Conservation (phyloP, 805 yeast genomes). For the Wickerhamomyces kurtzmanii region DNA sequence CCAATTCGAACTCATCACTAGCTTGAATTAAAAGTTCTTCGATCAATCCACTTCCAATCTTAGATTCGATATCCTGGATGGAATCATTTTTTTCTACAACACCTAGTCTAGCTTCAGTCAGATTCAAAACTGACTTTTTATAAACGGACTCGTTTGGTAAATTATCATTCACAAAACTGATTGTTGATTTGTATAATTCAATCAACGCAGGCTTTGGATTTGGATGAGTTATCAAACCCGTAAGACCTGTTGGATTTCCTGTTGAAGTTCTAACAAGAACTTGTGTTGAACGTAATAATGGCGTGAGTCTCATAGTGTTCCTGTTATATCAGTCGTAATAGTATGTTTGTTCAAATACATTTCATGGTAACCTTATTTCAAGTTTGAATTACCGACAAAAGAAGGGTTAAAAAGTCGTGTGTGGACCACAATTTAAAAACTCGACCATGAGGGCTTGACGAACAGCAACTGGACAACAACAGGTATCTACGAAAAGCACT, state of each 20-base stretch:
- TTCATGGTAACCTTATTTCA: no score
- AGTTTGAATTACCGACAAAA: no score
- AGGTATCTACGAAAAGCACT: no score
- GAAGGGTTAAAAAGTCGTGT: no score
- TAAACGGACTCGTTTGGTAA: conserved; percentile 71
- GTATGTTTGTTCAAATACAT: no score
- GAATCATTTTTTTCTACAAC: conserved; percentile 57
- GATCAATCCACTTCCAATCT: conserved; percentile 75
- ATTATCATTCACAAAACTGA: conserved; percentile 43
- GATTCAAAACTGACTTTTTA: conserved; percentile 60
- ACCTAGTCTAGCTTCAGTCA: conserved; percentile 60
- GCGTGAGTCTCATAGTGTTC: conserved; percentile 29
- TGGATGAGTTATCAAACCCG: conserved; percentile 75
- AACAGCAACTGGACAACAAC: no score
- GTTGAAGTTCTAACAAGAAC: conserved; percentile 47
- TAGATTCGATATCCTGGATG: conserved; percentile 54
- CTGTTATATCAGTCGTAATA: no score
- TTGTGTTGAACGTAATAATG: conserved; percentile 23
- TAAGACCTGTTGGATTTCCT: conserved; percentile 73
- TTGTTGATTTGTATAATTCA: conserved; percentile 61
- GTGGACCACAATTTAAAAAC: no score
- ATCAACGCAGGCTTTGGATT: conserved; percentile 74
- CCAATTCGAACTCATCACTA: conserved; percentile 64
- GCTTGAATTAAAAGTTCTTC: conserved; percentile 82
- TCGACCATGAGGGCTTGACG: no score